Evolutionary conservation across 345 rosid species (phyloP).

Genomic region (Lenwebbia sp.): DNA sequence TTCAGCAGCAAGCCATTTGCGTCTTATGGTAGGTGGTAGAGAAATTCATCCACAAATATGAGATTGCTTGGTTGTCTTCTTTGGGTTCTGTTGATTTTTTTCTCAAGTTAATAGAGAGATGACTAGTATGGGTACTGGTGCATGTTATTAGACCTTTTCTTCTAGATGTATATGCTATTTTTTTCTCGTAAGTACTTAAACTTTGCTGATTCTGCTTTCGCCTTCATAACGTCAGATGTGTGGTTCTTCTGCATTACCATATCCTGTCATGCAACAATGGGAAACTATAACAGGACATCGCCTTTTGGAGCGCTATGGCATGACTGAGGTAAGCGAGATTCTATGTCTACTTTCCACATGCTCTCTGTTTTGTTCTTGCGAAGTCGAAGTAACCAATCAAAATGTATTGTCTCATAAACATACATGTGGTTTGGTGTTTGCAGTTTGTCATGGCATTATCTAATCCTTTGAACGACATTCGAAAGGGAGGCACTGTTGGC

Average conservation of each 20-base stretch:
- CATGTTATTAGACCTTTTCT: not conserved
- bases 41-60: not conserved
- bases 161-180: not conserved
- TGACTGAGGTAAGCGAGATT: constrained; percentile 68
- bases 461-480: constrained; percentile 63
- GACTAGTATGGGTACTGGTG: not conserved
- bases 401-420: not conserved
- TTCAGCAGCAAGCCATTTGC: constrained; percentile 64
- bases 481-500: constrained; percentile 96
- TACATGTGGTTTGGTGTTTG: not conserved
- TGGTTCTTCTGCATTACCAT: constrained; percentile 96
- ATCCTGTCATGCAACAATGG: constrained; percentile 92
- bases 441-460: constrained; percentile 96
- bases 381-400: not conserved
- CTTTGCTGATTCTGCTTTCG: not conserved
- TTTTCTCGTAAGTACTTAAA: not conserved
- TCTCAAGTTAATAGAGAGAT: not conserved
- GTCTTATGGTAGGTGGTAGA: constrained; percentile 58
- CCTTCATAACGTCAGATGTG: constrained; percentile 46
- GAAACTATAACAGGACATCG: constrained; percentile 90
- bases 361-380: not conserved
- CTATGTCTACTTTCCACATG: not conserved
- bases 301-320: constrained; percentile 95
- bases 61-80: not conserved
- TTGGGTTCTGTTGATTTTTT: not conserved